These are phyloP conservation scores for Thalassia testudinum DNA, from an alignment of 116 monocot species.

Conservation along the genomic window DNA sequence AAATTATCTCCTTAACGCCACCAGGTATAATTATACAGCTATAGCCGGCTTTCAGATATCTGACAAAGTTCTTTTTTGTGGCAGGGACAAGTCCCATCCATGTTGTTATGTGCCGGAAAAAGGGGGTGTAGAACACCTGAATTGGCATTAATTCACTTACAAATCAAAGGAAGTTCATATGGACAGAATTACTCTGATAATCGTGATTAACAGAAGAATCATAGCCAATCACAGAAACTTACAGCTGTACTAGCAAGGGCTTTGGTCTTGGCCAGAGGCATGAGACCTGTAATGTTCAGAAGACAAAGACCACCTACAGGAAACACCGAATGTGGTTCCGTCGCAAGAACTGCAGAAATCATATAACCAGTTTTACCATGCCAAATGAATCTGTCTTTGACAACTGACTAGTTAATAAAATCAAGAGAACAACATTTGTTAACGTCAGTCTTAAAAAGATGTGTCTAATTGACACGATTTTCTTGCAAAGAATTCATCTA, in stretches of 20 bases:
- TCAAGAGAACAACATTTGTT: too few species aligned
- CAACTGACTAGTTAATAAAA: too few species aligned
- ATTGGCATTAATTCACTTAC: neutral
- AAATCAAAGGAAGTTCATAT: too few species aligned
- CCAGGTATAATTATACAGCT: constrained; percentile 58
- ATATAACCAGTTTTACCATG: too few species aligned
- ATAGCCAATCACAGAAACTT: constrained; percentile 4
- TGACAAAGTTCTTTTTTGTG: constrained; percentile 25
- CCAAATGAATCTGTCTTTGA: too few species aligned
- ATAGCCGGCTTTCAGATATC: constrained; percentile 28
- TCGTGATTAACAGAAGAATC: neutral
- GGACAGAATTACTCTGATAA: neutral
- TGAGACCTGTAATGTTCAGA: constrained; percentile 15
- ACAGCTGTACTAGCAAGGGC: constrained; percentile 28
- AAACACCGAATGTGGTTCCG: constrained; percentile 18
- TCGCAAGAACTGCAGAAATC: constrained; percentile 10
- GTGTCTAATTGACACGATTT: too few species aligned
- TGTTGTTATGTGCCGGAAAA: constrained; percentile 33
- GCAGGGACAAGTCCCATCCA: constrained; percentile 35
- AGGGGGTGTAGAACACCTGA: constrained; percentile 18
- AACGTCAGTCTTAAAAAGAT: too few species aligned
- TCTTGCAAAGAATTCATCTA: too few species aligned
- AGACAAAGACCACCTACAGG: constrained; percentile 13
- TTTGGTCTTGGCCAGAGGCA: constrained; percentile 31
- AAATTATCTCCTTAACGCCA: constrained; percentile 37